phyloP scores from a whole-genome alignment of 78 protist species.

The Cavenderia fasciculata region DNA sequence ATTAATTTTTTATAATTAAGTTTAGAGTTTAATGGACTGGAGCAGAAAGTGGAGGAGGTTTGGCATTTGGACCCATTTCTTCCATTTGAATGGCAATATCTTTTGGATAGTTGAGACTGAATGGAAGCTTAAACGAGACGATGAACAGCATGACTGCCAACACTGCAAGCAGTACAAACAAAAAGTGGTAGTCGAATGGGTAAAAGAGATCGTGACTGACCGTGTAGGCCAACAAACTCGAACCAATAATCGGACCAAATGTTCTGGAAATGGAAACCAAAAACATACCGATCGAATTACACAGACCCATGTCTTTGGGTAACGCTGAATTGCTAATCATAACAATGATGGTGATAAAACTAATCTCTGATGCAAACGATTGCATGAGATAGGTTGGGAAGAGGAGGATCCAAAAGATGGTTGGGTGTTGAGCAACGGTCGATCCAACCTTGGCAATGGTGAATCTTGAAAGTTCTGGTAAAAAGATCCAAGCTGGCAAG shows the following conservation, averaged over 20 bases:
- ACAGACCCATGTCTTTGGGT: slow-evolving; percentile 58
- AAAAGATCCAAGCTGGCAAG: slow-evolving; percentile 27
- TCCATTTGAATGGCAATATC: background rate
- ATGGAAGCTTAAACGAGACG: slow-evolving; percentile 6
- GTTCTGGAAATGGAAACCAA: slow-evolving; percentile 54
- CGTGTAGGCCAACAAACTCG: slow-evolving; percentile 6
- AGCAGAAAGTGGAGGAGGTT: too few species aligned
- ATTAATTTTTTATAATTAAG: too few species aligned
- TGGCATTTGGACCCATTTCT: too few species aligned
- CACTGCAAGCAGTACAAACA: background rate
- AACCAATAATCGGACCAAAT: slow-evolving; percentile 42
- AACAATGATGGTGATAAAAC: slow-evolving; percentile 61
- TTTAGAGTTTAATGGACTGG: too few species aligned
- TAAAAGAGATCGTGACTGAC: slow-evolving; percentile 9
- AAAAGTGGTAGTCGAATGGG: slow-evolving; percentile 36
- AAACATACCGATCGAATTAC: slow-evolving; percentile 56
- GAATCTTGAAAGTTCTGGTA: slow-evolving; percentile 33
- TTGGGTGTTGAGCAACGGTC: background rate
- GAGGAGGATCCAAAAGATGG: slow-evolving; percentile 24
- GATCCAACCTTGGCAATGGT: background rate
- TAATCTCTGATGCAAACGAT: slow-evolving; percentile 25
- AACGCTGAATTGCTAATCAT: slow-evolving; percentile 23
- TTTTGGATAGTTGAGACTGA: slow-evolving; percentile 14
- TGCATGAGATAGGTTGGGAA: slow-evolving; percentile 43
- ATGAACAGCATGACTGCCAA: background rate